Conservation (phyloP, 1,284 basidiomycete genomes). For the Hymenochaete sp. region DNA sequence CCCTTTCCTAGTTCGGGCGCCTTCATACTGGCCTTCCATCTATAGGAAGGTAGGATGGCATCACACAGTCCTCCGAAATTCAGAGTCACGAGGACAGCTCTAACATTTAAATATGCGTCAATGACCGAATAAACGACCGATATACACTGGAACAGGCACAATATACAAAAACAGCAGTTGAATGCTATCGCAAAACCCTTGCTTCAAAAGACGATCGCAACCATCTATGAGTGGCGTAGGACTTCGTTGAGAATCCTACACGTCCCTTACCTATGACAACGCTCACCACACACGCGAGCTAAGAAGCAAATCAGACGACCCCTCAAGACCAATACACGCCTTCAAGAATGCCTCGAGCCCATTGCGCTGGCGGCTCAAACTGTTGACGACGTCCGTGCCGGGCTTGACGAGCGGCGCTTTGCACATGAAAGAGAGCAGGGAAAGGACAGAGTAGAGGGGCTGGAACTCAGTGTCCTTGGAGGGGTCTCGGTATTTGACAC, state of each 20-base stretch:
- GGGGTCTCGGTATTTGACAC: slow-evolving; percentile 75
- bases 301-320: slow-evolving; percentile 72
- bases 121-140: too few relatives aligned
- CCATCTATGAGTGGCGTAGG: background rate
- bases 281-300: slow-evolving; percentile 81
- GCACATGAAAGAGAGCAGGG: slow-evolving; percentile 90
- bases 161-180: too few relatives aligned
- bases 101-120: too few relatives aligned
- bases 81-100: too few relatives aligned
- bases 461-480: slow-evolving; percentile 51
- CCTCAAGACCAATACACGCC: slow-evolving; percentile 85
- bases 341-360: slow-evolving; percentile 91
- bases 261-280: background rate
- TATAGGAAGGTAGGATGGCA: too few relatives aligned
- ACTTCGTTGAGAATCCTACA: background rate
- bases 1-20: too few relatives aligned
- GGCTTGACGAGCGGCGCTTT: slow-evolving; percentile 98
- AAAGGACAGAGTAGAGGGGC: slow-evolving; percentile 82
- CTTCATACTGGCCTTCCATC: too few relatives aligned
- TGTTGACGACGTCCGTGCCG: slow-evolving; percentile 92
- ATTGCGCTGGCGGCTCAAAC: slow-evolving; percentile 87
- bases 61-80: too few relatives aligned
- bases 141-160: too few relatives aligned
- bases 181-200: too few relatives aligned
- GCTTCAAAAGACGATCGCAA: too few relatives aligned